Conservation (phyloP, 2,329 filamentous ascomycete species). For the Gnomoniopsis sp. region DNA sequence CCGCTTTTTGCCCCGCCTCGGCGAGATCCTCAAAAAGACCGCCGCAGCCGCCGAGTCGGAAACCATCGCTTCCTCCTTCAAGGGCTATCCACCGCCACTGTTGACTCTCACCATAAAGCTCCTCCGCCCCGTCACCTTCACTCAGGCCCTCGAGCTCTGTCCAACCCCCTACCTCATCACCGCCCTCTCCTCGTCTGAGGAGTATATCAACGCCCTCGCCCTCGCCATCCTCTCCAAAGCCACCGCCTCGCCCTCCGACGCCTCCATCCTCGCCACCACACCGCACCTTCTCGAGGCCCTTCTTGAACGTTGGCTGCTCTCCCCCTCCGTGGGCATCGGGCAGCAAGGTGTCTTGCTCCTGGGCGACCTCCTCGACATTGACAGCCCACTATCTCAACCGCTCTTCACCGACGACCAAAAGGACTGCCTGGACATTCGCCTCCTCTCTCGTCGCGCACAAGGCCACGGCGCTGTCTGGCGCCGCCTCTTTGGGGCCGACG, state of each 20-base stretch:
- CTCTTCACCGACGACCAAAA: slow-evolving; percentile 20
- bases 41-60: slow-evolving; percentile 29
- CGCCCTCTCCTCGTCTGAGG: slow-evolving; percentile 50
- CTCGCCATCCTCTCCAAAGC: slow-evolving; percentile 56
- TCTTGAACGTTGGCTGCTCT: slow-evolving; percentile 49
- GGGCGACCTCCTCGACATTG: slow-evolving; percentile 52
- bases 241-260: slow-evolving; percentile 42
- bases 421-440: slow-evolving; percentile 12
- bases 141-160: slow-evolving; percentile 48
- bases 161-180: slow-evolving; percentile 47
- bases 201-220: slow-evolving; percentile 56
- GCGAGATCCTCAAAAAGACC: slow-evolving; percentile 48
- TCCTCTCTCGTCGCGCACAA: slow-evolving; percentile 33
- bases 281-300: slow-evolving; percentile 46
- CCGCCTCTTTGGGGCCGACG: slow-evolving; percentile 44
- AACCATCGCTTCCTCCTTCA: background rate
- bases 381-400: slow-evolving; percentile 41
- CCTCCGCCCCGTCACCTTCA: slow-evolving; percentile 50
- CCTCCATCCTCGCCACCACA: slow-evolving; percentile 47
- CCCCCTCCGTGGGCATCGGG: slow-evolving; percentile 52
- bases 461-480: slow-evolving; percentile 55
- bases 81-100: slow-evolving; percentile 42
- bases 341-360: slow-evolving; percentile 49
- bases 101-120: slow-evolving; percentile 54
- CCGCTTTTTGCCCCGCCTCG: slow-evolving; percentile 51